phyloP scores from a whole-genome alignment of 1,284 basidiomycete species.

The Mycosarcoma maydis region DNA sequence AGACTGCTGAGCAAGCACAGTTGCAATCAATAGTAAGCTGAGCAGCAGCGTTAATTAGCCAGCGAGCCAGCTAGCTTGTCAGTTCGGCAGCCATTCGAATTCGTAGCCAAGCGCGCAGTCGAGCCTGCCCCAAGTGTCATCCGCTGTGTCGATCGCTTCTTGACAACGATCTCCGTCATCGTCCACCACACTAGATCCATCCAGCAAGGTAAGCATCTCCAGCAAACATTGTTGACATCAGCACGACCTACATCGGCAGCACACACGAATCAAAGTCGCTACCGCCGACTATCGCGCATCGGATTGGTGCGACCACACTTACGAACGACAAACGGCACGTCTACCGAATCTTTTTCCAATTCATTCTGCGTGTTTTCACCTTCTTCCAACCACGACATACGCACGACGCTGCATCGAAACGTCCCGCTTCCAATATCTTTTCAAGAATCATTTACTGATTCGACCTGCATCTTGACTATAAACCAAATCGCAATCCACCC shows the following conservation, averaged over 20 bases:
- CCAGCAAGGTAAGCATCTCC: constrained; percentile 46
- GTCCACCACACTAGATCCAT: constrained; percentile 48
- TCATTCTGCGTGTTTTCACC: too few relatives aligned
- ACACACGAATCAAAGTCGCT: constrained; percentile 1
- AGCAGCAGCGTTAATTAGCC: constrained; percentile 9
- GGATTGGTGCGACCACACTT: too few relatives aligned
- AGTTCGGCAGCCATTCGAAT: not conserved
- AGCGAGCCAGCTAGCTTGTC: not conserved
- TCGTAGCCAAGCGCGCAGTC: not conserved
- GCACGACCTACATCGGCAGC: not conserved
- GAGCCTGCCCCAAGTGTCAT: constrained; percentile 5
- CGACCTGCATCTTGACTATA: constrained; percentile 15
- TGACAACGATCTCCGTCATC: constrained; percentile 49
- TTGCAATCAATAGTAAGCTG: too few relatives aligned
- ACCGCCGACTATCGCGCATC: not conserved
- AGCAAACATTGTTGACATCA: constrained; percentile 7
- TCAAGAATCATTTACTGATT: constrained; percentile 32
- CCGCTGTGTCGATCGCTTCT: constrained; percentile 17
- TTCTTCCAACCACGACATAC: not conserved
- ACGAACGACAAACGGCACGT: too few relatives aligned
- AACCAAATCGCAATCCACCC: not conserved
- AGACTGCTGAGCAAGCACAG: constrained; percentile 30
- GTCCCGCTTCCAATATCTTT: not conserved
- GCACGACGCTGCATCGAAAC: constrained; percentile 14
- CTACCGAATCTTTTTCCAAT: too few relatives aligned